Evolutionary conservation across 805 yeast genomes (phyloP).

Genomic region (Nakazawaea peltata): DNA sequence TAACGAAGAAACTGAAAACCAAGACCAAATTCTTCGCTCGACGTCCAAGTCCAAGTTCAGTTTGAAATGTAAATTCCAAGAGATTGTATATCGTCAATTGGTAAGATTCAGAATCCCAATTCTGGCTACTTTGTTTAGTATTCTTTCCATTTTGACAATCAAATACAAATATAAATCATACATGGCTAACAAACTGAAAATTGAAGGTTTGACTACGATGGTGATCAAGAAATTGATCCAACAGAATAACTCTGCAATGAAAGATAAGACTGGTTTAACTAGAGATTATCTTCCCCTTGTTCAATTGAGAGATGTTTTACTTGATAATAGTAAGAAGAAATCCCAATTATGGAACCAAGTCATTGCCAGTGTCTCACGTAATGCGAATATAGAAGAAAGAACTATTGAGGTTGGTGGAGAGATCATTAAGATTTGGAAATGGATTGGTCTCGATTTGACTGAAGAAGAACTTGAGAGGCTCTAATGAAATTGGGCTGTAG

Average conservation of each 20-base stretch:
- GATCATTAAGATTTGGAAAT: slow-evolving; percentile 81
- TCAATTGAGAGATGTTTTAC: slow-evolving; percentile 61
- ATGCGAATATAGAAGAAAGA: slow-evolving; percentile 54
- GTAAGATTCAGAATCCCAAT: slow-evolving; percentile 1
- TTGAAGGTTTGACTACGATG: slow-evolving; percentile 37
- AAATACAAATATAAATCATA: slow-evolving; percentile 29
- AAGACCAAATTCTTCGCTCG: slow-evolving; percentile 60
- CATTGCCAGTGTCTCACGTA: slow-evolving; percentile 47
- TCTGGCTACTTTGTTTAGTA: neutral
- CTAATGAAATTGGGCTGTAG: too few relatives aligned
- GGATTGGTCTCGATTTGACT: slow-evolving; percentile 36
- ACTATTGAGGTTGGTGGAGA: slow-evolving; percentile 79
- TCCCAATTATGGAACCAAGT: slow-evolving; percentile 54
- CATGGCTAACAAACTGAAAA: slow-evolving; percentile 29
- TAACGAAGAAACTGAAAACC: slow-evolving; percentile 33
- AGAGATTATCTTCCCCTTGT: slow-evolving; percentile 54
- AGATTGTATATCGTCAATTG: slow-evolving; percentile 33
- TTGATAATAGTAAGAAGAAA: slow-evolving; percentile 34
- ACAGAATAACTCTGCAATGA: slow-evolving; percentile 28
- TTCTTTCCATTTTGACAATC: neutral
- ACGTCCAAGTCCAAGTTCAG: slow-evolving; percentile 59
- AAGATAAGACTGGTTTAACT: slow-evolving; percentile 26
- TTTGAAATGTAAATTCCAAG: slow-evolving; percentile 46
- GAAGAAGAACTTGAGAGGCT: slow-evolving; percentile 2
- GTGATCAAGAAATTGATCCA: slow-evolving; percentile 43